Conservation (phyloP, 495 filamentous ascomycete species). For the Neurospora sp. region DNA sequence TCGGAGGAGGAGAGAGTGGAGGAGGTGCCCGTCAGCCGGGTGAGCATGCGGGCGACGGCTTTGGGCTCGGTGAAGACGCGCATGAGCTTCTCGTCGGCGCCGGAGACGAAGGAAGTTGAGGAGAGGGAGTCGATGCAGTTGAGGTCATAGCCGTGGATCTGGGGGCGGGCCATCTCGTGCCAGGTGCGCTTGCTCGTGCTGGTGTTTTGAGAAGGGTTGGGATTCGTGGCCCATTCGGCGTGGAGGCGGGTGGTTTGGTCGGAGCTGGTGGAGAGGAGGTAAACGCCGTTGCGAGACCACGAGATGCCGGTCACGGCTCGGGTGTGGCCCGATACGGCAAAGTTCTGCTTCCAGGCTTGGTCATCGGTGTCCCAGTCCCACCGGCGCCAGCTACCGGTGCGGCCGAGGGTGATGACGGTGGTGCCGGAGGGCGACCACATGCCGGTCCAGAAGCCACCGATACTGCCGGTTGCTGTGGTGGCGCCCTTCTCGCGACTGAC, state of each 20-base stretch:
- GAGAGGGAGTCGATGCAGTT: conserved; percentile 81
- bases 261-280: conserved; percentile 76
- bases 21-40: conserved; percentile 53
- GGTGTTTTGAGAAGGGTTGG: conserved; percentile 6
- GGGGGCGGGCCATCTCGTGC: conserved; percentile 93
- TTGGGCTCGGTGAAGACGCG: conserved; percentile 89
- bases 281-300: conserved; percentile 76
- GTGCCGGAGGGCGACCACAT: conserved; percentile 78
- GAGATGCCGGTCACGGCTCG: conserved; percentile 66
- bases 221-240: conserved; percentile 58
- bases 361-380: conserved; percentile 47
- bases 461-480: conserved; percentile 89
- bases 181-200: conserved; percentile 44
- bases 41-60: conserved; percentile 65
- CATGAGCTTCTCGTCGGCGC: conserved; percentile 96
- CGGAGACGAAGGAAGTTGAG: conserved; percentile 69
- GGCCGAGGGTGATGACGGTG: conserved; percentile 67
- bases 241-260: conserved; percentile 94
- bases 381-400: conserved; percentile 86
- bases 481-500: conserved; percentile 89
- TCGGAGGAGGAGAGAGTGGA: conserved; percentile 3
- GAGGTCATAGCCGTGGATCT: conserved; percentile 97
- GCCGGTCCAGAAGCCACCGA: conserved; percentile 92
- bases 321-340: conserved; percentile 78
- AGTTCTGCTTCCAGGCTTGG: conserved; percentile 62